A percentile compares a stretch with the other conserved stretches of the same genome.
These are phyloP conservation scores for Naganishia vishniacii DNA, from an alignment of 768 basidiomycete genomes.

Conservation along the genomic window DNA sequence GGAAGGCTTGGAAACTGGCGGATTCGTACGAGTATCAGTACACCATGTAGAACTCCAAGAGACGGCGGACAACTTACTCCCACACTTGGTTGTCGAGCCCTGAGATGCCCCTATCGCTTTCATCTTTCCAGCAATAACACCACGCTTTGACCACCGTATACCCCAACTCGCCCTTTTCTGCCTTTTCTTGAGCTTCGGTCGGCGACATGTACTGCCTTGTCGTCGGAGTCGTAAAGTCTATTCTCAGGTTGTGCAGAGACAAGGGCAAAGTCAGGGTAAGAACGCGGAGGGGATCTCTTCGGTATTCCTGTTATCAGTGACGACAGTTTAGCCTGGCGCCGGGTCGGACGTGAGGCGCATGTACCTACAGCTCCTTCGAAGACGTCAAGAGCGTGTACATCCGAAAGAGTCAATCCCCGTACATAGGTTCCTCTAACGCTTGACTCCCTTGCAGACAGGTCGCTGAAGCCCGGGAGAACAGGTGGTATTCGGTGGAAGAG, in stretches of 20 bases:
- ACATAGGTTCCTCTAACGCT: constrained; percentile 76
- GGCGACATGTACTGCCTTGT: constrained; percentile 1
- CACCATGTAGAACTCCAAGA: no score
- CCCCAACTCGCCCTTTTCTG: not conserved
- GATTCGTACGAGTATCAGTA: no score
- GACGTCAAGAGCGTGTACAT: constrained; percentile 64
- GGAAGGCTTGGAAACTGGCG: constrained; percentile 65
- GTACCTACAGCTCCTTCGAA: constrained; percentile 69
- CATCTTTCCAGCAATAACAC: constrained; percentile 65
- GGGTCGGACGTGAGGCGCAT: constrained; percentile 50
- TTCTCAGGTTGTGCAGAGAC: not conserved
- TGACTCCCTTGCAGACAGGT: constrained; percentile 60
- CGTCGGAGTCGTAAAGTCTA: constrained; percentile 8
- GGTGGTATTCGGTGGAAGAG: no score
- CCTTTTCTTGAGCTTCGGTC: not conserved
- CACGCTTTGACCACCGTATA: constrained; percentile 52
- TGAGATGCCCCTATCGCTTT: constrained; percentile 33
- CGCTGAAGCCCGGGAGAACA: constrained; percentile 33
- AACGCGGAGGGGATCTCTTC: not conserved
- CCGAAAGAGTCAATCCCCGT: constrained; percentile 60
- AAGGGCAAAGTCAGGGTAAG: not conserved
- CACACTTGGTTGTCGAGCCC: constrained; percentile 62
- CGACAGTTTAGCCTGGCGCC: no score
- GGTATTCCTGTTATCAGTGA: not conserved
- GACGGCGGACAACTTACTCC: constrained; percentile 49